Base-by-base conservation (phyloP, 2,329 filamentous ascomycete genomes). In the Pyricularia grisea region DNA sequence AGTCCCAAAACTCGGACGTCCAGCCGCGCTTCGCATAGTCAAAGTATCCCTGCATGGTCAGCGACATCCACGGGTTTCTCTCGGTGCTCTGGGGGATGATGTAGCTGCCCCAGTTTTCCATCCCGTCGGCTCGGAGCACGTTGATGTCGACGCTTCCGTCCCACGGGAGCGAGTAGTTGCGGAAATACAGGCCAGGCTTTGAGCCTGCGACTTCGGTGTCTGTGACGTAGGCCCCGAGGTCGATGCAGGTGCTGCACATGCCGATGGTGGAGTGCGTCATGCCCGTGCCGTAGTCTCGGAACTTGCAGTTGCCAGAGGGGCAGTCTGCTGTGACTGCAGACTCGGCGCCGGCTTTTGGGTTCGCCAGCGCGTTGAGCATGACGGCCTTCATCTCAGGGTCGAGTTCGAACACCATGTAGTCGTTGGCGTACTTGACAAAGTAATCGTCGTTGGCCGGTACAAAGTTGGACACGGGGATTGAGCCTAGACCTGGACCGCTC, bases 201-300 rank as follows among this genome's bases (percentile, higher is more conserved):
- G 14, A 11, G 23, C 60, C 25, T 17, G 23, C 25, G 60, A 28
- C 25, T 27, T 63, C 60, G 23, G 14, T 28, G 25, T 20, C 25
- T 1, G 25, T 63, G 25, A 63, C 60, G 27, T 63, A 14, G 25
- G 27, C 60, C 3, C 60, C 60, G 6, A 31, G 27, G 23, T 67
- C 66, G 66, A 67, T 67, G 27, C 66, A 67, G 42, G 31, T 31
- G 50, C 66, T 67, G 66, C 66, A 67, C 36, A 67, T 20, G 4
- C 66, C 66, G n/a, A 60, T 50, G 4, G 66, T 55, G 1, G 66
- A 67, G 36, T 67, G 50, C 12, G 66, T 67, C 2, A 67, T 25
- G 25, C 66, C 66, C 23, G 66, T 67, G 27, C 66, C 66, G 25
- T 60, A 28, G 50, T 67, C 66, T 27, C 11, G 33, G 36, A 67